Evolutionary conservation across 73 alveolate genomes (phyloP).

Genomic region (Tetrahymena malaccensis): DNA sequence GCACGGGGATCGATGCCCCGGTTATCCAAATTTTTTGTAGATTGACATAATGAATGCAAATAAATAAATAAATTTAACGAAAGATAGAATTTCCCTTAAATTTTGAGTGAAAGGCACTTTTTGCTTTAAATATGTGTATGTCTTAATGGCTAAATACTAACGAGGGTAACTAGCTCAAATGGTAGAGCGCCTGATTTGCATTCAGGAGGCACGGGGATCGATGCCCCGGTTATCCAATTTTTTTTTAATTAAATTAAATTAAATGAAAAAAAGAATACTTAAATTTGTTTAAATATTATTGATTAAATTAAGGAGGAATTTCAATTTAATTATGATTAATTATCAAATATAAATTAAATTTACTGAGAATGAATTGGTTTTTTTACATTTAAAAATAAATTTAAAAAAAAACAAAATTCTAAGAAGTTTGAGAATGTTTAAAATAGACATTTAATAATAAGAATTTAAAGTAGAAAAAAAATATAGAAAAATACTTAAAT

Average conservation of each 20-base stretch:
- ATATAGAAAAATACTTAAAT: too few relatives aligned
- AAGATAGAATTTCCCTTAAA: not conserved
- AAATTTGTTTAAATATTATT: too few relatives aligned
- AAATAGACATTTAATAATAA: too few relatives aligned
- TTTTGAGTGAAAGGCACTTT: not conserved
- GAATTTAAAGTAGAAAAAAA: too few relatives aligned
- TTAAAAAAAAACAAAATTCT: too few relatives aligned
- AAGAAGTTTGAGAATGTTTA: too few relatives aligned
- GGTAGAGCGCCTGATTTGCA: slow-evolving; percentile 3
- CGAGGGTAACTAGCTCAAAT: slow-evolving; percentile 1
- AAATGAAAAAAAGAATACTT: not conserved
- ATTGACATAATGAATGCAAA: not conserved
- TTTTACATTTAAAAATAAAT: too few relatives aligned
- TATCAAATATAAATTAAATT: too few relatives aligned
- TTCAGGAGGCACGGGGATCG: slow-evolving; percentile 5
- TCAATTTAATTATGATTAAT: too few relatives aligned
- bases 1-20: slow-evolving; percentile 4
- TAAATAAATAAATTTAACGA: too few relatives aligned
- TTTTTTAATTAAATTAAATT: not conserved
- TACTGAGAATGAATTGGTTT: too few relatives aligned
- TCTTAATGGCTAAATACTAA: not conserved
- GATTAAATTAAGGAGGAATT: too few relatives aligned
- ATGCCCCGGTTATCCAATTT: not conserved
- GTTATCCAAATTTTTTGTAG: not conserved
- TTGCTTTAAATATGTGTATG: not conserved